A percentile compares a stretch with the other conserved stretches of the same genome.
These are phyloP conservation scores for Periglandula ipomoeae DNA, from an alignment of 2,329 filamentous ascomycete species.

Conservation along the genomic window DNA sequence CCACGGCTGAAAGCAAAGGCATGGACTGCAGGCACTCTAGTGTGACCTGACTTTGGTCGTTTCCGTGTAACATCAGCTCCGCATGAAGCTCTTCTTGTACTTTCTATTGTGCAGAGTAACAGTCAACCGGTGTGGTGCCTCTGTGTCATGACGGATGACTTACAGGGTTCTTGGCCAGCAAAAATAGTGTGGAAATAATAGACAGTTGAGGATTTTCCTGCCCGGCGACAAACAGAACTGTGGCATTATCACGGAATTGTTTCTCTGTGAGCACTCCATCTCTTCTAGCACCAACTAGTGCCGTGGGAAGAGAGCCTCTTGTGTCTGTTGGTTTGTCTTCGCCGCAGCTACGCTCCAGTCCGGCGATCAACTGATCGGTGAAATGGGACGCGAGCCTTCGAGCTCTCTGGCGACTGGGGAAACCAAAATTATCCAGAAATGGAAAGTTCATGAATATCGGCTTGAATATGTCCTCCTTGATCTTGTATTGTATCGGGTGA, in stretches of 20 bases:
- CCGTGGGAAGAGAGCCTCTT: slow-evolving; percentile 9
- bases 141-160: not conserved
- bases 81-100: slow-evolving; percentile 21
- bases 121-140: not conserved
- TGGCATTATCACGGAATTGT: slow-evolving; percentile 30
- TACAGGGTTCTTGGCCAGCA: slow-evolving; percentile 24
- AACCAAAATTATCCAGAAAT: slow-evolving; percentile 17
- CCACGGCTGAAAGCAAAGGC: slow-evolving; percentile 32
- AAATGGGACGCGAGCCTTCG: slow-evolving; percentile 18
- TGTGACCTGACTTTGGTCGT: slow-evolving; percentile 6
- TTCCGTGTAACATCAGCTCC: slow-evolving; percentile 18
- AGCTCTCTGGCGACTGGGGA: slow-evolving; percentile 19
- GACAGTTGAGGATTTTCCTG: slow-evolving; percentile 32
- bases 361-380: slow-evolving; percentile 14
- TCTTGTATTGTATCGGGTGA: slow-evolving; percentile 15
- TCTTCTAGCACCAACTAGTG: slow-evolving; percentile 14
- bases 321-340: not conserved
- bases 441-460: slow-evolving; percentile 26
- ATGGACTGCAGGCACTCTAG: slow-evolving; percentile 21
- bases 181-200: slow-evolving; percentile 26
- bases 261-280: slow-evolving; percentile 21
- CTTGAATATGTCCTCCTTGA: slow-evolving; percentile 25
- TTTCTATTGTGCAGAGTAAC: slow-evolving; percentile 7
- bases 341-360: slow-evolving; percentile 10
- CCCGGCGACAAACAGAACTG: slow-evolving; percentile 29